Evolutionary conservation across 2,329 filamentous ascomycete species (phyloP).

Genomic region (Hypoxylon sp.): DNA sequence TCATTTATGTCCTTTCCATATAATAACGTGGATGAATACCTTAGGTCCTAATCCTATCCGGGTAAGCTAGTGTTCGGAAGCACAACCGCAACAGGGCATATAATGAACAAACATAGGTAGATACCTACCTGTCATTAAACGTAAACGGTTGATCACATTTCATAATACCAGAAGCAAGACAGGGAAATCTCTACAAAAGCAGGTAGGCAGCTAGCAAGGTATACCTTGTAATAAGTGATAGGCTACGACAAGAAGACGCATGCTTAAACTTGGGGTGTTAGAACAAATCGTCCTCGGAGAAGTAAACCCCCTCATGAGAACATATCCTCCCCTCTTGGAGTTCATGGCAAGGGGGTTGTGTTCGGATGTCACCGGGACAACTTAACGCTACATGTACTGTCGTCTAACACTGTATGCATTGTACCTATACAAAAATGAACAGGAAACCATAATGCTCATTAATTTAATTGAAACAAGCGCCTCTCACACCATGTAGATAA

Average conservation of each 20-base stretch:
- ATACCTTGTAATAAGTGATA: too few species aligned
- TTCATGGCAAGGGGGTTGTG: neutral
- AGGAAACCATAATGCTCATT: neutral
- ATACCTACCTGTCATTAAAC: too few species aligned
- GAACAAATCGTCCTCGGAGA: neutral
- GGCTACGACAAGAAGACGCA: neutral
- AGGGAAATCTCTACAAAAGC: neutral
- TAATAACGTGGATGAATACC: too few species aligned
- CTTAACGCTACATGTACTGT: too few species aligned
- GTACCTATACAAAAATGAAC: neutral
- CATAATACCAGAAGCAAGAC: neutral
- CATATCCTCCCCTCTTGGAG: neutral
- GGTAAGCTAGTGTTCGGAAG: too few species aligned
- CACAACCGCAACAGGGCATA: too few species aligned
- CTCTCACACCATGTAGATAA: conserved; percentile 6
- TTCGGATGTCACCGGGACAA: neutral
- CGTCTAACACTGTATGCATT: neutral
- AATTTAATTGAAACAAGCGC: conserved; percentile 31
- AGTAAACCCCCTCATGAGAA: neutral
- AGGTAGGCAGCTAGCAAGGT: neutral
- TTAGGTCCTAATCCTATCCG: too few species aligned
- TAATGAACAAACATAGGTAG: too few species aligned
- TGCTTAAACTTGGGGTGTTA: too few species aligned
- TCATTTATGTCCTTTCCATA: too few species aligned
- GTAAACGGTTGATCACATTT: too few species aligned